Evolutionary conservation across 257 asterid species (phyloP), one percentile per base, ranked within the genome.

Genomic region (Parsonsia alboflavescens): DNA sequence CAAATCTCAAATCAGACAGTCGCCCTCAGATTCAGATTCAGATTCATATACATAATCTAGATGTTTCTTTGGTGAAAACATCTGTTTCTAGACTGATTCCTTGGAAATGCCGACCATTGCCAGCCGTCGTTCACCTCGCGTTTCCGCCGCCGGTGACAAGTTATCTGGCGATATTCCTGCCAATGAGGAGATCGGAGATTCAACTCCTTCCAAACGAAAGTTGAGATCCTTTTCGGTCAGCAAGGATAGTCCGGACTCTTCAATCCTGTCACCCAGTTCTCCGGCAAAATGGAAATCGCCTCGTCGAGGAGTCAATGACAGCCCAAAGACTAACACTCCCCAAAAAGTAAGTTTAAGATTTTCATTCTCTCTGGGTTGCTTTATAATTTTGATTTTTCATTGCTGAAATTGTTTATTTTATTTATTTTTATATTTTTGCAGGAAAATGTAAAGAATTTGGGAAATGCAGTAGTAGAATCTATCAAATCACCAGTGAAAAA

Each of bases 221-320:
- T 69, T 79, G 78, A 92, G 92, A 81, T 86, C 97, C 74, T 80
- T 82, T 70, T 81, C 85, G 15, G 64, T 73, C 53, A 22, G 11
- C 39, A 50, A 45, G 39, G 64, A 65, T 68, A 44, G 45, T 59
- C 46, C 70, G 39, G 74, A 83, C 67, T 80, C 79, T 59, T 75
- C 84, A 44, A 58, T 76, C 17, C 77, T 70, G 4, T 72, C 78
- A 53, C 84, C 87, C 21, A 56, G n/a, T 67, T 82, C 90, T 72
- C 80, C 84, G 48, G 61, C 63, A 62, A 86, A 75, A 71, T 48
- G 84, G 82, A 93, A 93, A 78, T 88, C 92, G 59, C 91, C 96
- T 48, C 85, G 97, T 4, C 69, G 84, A 19, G 79, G 89, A 80
- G 28, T 73, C 21, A 63, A 68, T 57, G 88, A 59, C 76, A 81